Evolutionary conservation across 257 asterid species (phyloP).

Genomic region (Solanum paucissectum): DNA sequence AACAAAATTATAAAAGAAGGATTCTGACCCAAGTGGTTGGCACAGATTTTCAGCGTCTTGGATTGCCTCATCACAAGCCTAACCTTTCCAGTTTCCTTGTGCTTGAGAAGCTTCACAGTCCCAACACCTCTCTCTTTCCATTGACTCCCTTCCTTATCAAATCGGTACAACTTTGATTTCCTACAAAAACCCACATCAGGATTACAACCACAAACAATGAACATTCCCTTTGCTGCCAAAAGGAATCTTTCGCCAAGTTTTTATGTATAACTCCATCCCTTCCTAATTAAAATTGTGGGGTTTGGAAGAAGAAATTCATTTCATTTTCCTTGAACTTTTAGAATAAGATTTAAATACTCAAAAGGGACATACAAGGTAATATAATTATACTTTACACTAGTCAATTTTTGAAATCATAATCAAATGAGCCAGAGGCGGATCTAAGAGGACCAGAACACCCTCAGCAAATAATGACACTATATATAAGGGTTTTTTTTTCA

Average conservation of each 20-base stretch:
- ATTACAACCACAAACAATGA: neutral
- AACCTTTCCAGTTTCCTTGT: conserved; percentile 59
- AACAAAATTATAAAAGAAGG: neutral
- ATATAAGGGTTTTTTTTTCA: neutral
- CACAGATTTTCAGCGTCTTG: conserved; percentile 88
- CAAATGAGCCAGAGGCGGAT: neutral
- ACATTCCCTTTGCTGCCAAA: neutral
- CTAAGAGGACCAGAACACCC: neutral
- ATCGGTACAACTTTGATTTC: conserved; percentile 84
- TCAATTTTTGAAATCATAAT: neutral
- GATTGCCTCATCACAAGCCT: conserved; percentile 91
- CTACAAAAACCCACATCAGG: conserved; percentile 15
- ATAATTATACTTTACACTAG: neutral
- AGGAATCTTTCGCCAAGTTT: neutral
- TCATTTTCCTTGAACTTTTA: neutral
- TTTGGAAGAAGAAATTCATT: neutral
- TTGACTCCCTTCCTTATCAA: conserved; percentile 75
- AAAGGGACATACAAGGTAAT: neutral
- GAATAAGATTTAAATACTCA: neutral
- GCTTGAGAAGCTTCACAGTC: conserved; percentile 68
- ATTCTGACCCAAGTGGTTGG: conserved; percentile 70
- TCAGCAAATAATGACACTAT: neutral
- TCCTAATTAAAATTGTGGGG: neutral
- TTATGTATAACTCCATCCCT: neutral
- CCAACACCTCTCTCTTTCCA: conserved; percentile 98